Percentiles rank a stretch among this genome's conserved stretches.
Conservation (phyloP, 179 eudicot species). For the Spergularia azorica region DNA sequence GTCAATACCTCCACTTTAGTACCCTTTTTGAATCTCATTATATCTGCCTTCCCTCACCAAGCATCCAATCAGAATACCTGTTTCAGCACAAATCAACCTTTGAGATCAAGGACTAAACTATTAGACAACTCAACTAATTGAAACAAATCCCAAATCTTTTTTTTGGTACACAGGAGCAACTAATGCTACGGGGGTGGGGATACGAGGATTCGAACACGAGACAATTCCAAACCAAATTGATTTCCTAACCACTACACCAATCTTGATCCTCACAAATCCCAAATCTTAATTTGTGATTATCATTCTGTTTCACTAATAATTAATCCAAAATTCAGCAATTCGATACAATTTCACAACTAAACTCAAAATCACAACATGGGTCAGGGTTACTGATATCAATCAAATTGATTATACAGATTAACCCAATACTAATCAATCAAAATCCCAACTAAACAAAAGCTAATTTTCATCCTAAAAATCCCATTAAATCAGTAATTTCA, state of each 20-base stretch:
- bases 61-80: conserved; percentile 31
- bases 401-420: conserved; percentile 8
- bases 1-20: conserved; percentile 77
- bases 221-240: no score
- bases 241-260: no score
- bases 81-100: conserved; percentile 7
- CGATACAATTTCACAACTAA: conserved; percentile 18
- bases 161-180: no score
- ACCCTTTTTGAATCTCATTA: conserved; percentile 67
- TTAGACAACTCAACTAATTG: not conserved
- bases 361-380: conserved; percentile 18
- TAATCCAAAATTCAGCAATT: not conserved
- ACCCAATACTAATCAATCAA: not conserved
- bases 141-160: no score
- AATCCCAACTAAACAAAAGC: conserved; percentile 11
- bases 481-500: conserved; percentile 1
- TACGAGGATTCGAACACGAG: no score
- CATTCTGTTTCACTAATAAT: conserved; percentile 5
- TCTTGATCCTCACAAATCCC: no score
- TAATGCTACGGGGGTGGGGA: no score
- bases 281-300: conserved; percentile 3
- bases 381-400: conserved; percentile 12
- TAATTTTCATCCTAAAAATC: conserved; percentile 13
- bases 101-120: conserved; percentile 27
- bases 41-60: conserved; percentile 16